A percentile compares a stretch with the other conserved stretches of the same genome.
Evolutionary conservation across 192 early-diverging fungal genomes (phyloP).

Genomic region (Haplosporangium gracile): DNA sequence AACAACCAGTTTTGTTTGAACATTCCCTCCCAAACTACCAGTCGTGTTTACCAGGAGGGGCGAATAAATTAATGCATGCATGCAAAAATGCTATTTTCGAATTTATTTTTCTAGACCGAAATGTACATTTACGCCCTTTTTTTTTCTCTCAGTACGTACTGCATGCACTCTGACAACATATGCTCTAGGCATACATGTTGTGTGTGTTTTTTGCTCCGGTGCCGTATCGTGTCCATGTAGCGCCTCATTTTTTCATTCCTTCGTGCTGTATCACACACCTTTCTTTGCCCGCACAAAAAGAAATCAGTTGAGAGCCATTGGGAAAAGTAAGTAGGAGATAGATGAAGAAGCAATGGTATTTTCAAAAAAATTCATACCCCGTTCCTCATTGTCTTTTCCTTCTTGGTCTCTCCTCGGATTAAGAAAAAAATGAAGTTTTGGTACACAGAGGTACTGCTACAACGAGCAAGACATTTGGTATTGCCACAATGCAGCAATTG

Average conservation of each 20-base stretch:
- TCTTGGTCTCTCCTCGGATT: not conserved
- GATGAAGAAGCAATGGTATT: no score
- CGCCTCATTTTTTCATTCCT: not conserved
- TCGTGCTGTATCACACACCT: not conserved
- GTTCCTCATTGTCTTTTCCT: not conserved
- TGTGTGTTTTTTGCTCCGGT: not conserved
- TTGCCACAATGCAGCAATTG: not conserved
- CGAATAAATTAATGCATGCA: not conserved
- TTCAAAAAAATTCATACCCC: no score
- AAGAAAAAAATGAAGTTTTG: not conserved
- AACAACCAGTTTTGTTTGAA: not conserved
- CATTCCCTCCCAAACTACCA: not conserved
- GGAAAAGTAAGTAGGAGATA: not conserved
- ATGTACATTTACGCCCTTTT: slow-evolving; percentile 6
- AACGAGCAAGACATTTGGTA: not conserved
- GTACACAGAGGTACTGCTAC: not conserved
- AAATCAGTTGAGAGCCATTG: not conserved
- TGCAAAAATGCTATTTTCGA: not conserved
- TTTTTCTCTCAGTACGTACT: not conserved
- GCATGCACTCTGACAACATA: not conserved
- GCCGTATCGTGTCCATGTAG: no score
- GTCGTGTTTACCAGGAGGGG: not conserved
- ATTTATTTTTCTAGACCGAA: not conserved
- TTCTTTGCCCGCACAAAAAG: not conserved
- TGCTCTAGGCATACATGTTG: not conserved